phyloP scores from a whole-genome alignment of 106 monocot species.

The Iris macrosiphon region DNA sequence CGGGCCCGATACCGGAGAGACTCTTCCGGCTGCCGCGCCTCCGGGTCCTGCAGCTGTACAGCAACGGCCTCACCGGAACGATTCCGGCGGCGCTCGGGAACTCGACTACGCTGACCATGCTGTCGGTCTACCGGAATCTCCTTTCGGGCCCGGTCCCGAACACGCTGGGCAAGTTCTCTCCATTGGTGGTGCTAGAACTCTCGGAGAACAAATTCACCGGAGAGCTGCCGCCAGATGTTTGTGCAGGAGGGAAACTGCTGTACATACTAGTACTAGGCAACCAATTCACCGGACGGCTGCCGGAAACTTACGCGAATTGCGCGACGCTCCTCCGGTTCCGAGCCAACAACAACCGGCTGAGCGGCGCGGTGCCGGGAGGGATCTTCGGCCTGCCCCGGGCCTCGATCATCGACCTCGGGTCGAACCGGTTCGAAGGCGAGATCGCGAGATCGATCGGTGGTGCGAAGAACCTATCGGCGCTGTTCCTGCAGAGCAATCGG shows the following conservation, averaged over 20 bases:
- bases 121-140: constrained; percentile 71
- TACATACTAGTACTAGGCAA: constrained; percentile 73
- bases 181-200: constrained; percentile 60
- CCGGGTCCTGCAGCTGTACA: constrained; percentile 65
- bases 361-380: constrained; percentile 42
- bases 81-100: constrained; percentile 64
- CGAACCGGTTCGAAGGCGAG: constrained; percentile 60
- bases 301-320: constrained; percentile 53
- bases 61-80: constrained; percentile 66
- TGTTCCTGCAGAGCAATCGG: constrained; percentile 67
- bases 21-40: constrained; percentile 54
- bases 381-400: constrained; percentile 63
- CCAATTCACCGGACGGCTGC: constrained; percentile 52
- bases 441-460: constrained; percentile 46
- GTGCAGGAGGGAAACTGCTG: constrained; percentile 43
- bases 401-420: constrained; percentile 72
- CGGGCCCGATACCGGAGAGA: constrained; percentile 63
- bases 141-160: constrained; percentile 62
- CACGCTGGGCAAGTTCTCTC: constrained; percentile 51
- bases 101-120: constrained; percentile 56
- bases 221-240: constrained; percentile 46
- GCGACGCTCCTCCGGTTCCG: constrained; percentile 67
- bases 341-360: constrained; percentile 56
- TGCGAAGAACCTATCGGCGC: constrained; percentile 68
- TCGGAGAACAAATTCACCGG: constrained; percentile 81